Evolutionary conservation across 805 yeast species (phyloP).

Genomic region (Myxozyma mucilagina): DNA sequence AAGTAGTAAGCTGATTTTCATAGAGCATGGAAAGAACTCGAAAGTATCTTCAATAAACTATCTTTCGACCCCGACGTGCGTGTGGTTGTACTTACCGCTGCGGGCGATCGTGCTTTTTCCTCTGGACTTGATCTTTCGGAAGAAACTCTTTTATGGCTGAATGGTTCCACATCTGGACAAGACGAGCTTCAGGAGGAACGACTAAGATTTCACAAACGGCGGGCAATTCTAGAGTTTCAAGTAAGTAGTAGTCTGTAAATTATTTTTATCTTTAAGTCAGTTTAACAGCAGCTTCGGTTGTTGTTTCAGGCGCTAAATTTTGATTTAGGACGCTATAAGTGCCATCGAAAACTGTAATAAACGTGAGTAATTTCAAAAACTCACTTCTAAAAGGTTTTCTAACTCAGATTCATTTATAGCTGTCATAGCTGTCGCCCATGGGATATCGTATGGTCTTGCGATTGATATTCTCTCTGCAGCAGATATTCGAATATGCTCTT

Average conservation of each 20-base stretch:
- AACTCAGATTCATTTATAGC: slow-evolving; percentile 38
- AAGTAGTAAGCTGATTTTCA: slow-evolving; percentile 29
- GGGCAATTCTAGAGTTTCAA: slow-evolving; percentile 59
- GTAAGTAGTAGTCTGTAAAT: slow-evolving; percentile 30
- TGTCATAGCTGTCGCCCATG: slow-evolving; percentile 67
- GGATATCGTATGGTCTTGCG: slow-evolving; percentile 64
- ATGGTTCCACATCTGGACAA: slow-evolving; percentile 19
- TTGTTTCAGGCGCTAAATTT: slow-evolving; percentile 1
- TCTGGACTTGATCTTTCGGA: slow-evolving; percentile 62
- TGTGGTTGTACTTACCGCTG: slow-evolving; percentile 58
- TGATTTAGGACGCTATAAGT: slow-evolving; percentile 11
- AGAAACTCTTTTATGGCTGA: slow-evolving; percentile 10
- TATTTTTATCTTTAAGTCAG: not conserved
- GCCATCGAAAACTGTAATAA: slow-evolving; percentile 30
- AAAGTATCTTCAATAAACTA: slow-evolving; percentile 49
- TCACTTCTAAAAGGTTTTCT: not conserved
- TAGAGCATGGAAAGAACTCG: slow-evolving; percentile 59
- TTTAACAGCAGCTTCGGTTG: not conserved
- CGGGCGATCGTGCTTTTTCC: slow-evolving; percentile 55
- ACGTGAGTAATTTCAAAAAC: slow-evolving; percentile 8
- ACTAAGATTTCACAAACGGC: slow-evolving; percentile 39
- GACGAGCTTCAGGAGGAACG: slow-evolving; percentile 31
- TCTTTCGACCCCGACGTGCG: slow-evolving; percentile 50
- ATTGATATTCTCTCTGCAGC: slow-evolving; percentile 63
- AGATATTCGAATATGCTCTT: slow-evolving; percentile 57